These are phyloP conservation scores for Neltuma alba DNA, from an alignment of 306 rosid species.

Conservation along the genomic window DNA sequence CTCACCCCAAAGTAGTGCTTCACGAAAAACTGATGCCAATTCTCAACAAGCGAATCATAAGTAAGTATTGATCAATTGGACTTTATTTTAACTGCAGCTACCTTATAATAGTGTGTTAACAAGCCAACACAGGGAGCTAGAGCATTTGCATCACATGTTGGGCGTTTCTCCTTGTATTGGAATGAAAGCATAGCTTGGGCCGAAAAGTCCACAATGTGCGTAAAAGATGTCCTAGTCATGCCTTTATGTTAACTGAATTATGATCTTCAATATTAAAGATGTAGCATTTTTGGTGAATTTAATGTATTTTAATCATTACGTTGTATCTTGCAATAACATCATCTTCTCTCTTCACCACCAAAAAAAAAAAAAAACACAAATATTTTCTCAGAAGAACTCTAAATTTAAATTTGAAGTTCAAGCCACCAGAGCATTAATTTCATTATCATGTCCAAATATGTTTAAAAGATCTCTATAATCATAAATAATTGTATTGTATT, in stretches of 20 bases:
- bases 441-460: background rate
- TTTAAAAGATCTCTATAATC: background rate
- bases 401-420: background rate
- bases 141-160: background rate
- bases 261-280: background rate
- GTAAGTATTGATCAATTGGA: slow-evolving; percentile 48
- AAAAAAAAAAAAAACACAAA: no score
- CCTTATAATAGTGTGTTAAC: slow-evolving; percentile 15
- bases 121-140: background rate
- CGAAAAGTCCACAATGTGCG: background rate
- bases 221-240: background rate
- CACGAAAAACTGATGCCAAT: slow-evolving; percentile 56
- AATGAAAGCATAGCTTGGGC: slow-evolving; percentile 12
- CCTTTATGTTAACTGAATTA: background rate
- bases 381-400: background rate
- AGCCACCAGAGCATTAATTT: background rate
- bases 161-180: background rate
- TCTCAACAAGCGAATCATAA: slow-evolving; percentile 55
- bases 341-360: background rate
- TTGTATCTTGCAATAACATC: background rate
- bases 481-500: background rate
- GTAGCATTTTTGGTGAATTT: background rate
- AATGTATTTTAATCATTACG: background rate
- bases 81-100: slow-evolving; percentile 13
- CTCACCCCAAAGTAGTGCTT: slow-evolving; percentile 34